A percentile compares a stretch with the other conserved stretches of the same genome.
Conservation (phyloP, 148 eudicot genomes). For the Vaccinium macrocarpon region DNA sequence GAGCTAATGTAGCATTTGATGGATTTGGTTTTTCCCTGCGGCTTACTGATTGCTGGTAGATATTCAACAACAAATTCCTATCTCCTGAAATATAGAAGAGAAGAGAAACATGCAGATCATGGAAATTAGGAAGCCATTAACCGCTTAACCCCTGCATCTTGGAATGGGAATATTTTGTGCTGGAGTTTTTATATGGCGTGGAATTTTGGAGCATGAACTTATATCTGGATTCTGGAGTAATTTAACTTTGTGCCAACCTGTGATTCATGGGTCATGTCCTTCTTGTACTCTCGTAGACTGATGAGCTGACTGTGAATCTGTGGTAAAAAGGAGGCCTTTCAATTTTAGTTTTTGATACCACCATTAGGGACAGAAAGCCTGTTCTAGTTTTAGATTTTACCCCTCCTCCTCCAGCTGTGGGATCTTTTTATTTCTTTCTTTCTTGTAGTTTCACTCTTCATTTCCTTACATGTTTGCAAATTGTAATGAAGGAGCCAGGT, state of each 20-base stretch:
- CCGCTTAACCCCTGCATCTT: neutral
- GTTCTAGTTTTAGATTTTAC: neutral
- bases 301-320: neutral
- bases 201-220: neutral
- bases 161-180: neutral
- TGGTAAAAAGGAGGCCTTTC: neutral
- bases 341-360: neutral
- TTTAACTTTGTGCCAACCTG: neutral
- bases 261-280: neutral
- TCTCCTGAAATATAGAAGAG: neutral
- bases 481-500: neutral
- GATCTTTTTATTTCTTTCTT: neutral
- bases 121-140: neutral
- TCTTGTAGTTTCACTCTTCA: neutral
- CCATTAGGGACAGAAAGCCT: neutral
- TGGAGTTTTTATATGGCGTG: neutral
- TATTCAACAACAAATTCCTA: neutral
- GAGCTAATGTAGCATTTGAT: neutral
- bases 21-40: neutral
- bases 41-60: neutral
- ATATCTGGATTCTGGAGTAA: neutral
- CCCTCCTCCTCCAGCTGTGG: neutral
- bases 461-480: neutral
- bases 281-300: slow-evolving; percentile 11
- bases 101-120: neutral